Base-by-base conservation (phyloP, 1,284 basidiomycete species). In the Ceratobasidium sp. region DNA sequence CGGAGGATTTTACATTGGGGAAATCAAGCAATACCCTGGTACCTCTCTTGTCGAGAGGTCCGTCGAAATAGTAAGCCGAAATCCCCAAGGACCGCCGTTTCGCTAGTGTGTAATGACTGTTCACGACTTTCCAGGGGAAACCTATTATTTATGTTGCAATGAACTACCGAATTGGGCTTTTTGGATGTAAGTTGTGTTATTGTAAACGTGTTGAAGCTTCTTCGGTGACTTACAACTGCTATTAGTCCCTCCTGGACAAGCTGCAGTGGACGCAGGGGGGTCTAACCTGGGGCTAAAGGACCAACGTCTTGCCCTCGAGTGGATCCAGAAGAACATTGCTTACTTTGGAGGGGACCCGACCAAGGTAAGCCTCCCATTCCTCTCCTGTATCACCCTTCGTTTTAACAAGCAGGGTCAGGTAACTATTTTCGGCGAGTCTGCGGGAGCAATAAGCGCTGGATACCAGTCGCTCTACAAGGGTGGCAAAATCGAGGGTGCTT, bases 311-410 rank as follows among this genome's bases (percentile, higher is more conserved):
- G 82, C 80, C 0, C 77, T 86, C 5, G 76, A 83, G 73, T 86
- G 84, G 84, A 80, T 85, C 0, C 80, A 82, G 44, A 69, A 80
- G 71, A 80, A 84, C 74, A 83, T 85, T 60, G 76, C 76, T 36
- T 77, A 77, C 1, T 85, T 84, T 72, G 84, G 84, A 2, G 85
- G 85, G 23, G 80, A 84, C 75, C 76, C 78, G 7, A 71, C 74
- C 38, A 81, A 81, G 75, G 81, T 76, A 25, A 72, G 62, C 18
- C 61, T 25, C 21, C 6, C 7, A 40, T 25, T 9, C 6, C 14
- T 16, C 30, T n/a, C 21, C 3, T 33, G 23, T 11, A 38, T 53
- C 2, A 48, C 1, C 6, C 3, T 48, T 48, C 7, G 14, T 1
- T 21, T 12, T n/a, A 6, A 16, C n/a, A 28, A 18, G 14, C 36